phyloP scores from a whole-genome alignment of 768 basidiomycete genomes.

The Boletus barrowsii region DNA sequence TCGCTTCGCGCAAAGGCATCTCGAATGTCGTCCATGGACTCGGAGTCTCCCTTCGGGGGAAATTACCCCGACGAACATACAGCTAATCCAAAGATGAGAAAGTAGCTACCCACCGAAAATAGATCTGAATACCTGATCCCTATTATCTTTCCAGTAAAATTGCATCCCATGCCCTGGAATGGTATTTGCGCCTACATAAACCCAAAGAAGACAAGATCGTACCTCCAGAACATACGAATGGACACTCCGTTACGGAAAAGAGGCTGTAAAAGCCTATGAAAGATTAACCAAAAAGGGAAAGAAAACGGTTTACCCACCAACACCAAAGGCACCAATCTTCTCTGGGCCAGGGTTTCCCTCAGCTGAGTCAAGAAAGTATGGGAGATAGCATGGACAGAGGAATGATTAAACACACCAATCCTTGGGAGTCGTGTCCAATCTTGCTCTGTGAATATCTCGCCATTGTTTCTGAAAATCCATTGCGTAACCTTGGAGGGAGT shows the following conservation, averaged over 20 bases:
- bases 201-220: not conserved
- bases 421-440: not conserved
- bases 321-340: constrained; percentile 1
- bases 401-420: not conserved
- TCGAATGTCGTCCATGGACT: constrained; percentile 79
- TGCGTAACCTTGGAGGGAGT: not conserved
- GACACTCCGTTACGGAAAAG: constrained; percentile 63
- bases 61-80: not conserved
- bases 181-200: too few relatives aligned
- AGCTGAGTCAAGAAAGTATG: not conserved
- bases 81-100: not conserved
- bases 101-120: too few relatives aligned
- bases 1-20: constrained; percentile 77
- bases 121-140: not conserved
- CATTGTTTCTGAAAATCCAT: constrained; percentile 3
- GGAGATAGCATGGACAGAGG: not conserved
- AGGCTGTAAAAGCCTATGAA: constrained; percentile 63
- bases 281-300: too few relatives aligned
- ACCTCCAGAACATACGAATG: constrained; percentile 2
- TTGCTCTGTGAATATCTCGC: constrained; percentile 18
- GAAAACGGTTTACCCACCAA: not conserved
- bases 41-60: not conserved
- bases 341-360: not conserved
- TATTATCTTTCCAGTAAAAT: not conserved
- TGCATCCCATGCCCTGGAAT: not conserved